Evolutionary conservation across 768 basidiomycete species (phyloP).

Genomic region (Phaeotremella skinneri): DNA sequence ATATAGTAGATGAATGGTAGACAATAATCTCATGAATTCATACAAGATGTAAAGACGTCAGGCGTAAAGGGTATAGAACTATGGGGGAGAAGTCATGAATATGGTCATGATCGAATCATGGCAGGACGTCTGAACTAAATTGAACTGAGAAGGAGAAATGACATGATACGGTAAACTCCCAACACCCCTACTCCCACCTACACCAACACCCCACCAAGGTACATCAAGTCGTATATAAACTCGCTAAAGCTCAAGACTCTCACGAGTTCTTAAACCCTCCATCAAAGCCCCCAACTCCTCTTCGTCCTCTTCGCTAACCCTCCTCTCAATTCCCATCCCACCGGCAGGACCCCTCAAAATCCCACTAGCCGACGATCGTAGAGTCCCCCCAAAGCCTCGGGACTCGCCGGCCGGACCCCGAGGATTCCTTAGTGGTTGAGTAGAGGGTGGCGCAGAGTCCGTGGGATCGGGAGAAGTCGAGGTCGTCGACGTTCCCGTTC

Average conservation of each 20-base stretch:
- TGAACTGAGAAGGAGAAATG: too few species aligned
- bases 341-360: slow-evolving; percentile 8
- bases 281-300: slow-evolving; percentile 8
- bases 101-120: too few species aligned
- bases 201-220: too few species aligned
- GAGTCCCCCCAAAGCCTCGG: slow-evolving; percentile 36
- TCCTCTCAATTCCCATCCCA: slow-evolving; percentile 10
- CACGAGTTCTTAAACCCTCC: slow-evolving; percentile 38
- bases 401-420: slow-evolving; percentile 45
- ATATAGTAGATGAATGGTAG: too few species aligned
- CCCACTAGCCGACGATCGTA: slow-evolving; percentile 11
- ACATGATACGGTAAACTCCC: too few species aligned
- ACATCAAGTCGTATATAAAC: too few species aligned
- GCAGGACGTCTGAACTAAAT: too few species aligned
- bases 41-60: too few species aligned
- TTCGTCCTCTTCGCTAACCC: slow-evolving; percentile 27
- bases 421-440: slow-evolving; percentile 40
- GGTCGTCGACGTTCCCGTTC: not conserved
- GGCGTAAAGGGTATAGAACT: too few species aligned
- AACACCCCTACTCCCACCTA: not conserved
- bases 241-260: slow-evolving; percentile 35
- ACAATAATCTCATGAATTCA: too few species aligned
- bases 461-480: not conserved
- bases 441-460: not conserved
- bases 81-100: too few species aligned